Evolutionary conservation across 2,329 filamentous ascomycete species (phyloP).

Genomic region (Exophiala spinifera): DNA sequence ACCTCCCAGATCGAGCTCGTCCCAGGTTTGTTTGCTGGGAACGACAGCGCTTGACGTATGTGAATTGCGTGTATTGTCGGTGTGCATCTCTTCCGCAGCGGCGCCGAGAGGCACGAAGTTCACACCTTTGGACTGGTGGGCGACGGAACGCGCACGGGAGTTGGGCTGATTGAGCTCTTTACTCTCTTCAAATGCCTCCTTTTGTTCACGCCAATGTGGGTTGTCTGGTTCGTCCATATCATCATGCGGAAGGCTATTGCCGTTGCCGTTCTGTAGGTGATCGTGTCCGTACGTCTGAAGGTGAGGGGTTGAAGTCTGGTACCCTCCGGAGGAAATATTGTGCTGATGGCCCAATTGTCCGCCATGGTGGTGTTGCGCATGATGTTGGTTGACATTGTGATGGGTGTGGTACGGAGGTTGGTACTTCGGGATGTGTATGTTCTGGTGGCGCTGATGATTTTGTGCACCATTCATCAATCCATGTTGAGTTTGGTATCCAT

Average conservation of each 20-base stretch:
- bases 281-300: conserved; percentile 49
- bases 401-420: conserved; percentile 46
- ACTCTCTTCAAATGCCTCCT: conserved; percentile 74
- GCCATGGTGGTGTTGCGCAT: conserved; percentile 35
- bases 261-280: conserved; percentile 60
- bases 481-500: conserved; percentile 46
- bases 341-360: conserved; percentile 48
- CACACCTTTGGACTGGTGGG: conserved; percentile 47
- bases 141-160: conserved; percentile 60
- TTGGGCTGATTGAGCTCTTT: conserved; percentile 65
- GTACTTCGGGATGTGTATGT: conserved; percentile 49
- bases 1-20: conserved; percentile 91
- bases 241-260: conserved; percentile 52
- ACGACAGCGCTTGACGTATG: conserved; percentile 53
- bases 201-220: conserved; percentile 83
- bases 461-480: conserved; percentile 51
- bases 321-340: conserved; percentile 47
- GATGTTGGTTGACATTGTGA: conserved; percentile 43
- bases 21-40: conserved; percentile 71
- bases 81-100: conserved; percentile 47
- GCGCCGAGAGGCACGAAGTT: conserved; percentile 46
- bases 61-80: conserved; percentile 63
- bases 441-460: conserved; percentile 45
- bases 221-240: conserved; percentile 57
- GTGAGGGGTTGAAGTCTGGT: conserved; percentile 52